These are phyloP conservation scores for Mycena floridula DNA, from an alignment of 768 basidiomycete genomes.

Conservation along the genomic window DNA sequence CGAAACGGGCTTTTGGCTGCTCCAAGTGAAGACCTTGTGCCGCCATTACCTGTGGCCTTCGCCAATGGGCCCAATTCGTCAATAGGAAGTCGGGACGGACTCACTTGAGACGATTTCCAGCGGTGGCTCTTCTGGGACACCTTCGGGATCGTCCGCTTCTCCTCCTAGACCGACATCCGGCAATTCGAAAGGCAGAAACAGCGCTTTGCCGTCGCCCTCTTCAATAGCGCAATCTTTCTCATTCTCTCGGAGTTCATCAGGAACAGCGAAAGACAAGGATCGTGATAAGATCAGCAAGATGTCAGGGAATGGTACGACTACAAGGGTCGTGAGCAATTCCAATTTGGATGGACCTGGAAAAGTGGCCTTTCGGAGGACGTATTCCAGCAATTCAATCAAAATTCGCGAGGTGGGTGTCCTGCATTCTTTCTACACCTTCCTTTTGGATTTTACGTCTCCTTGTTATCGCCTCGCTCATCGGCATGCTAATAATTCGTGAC, in stretches of 20 bases:
- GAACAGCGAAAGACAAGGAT: not conserved
- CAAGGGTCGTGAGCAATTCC: constrained; percentile 31
- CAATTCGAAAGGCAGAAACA: not conserved
- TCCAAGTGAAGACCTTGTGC: not conserved
- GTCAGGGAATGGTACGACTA: not conserved
- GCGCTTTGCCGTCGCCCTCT: not conserved
- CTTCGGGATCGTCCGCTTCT: not conserved
- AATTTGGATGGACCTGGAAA: constrained; percentile 47
- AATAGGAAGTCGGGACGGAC: constrained; percentile 36
- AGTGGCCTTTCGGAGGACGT: constrained; percentile 85
- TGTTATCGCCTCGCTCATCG: not conserved
- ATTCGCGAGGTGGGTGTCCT: constrained; percentile 76
- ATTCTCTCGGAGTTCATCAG: not conserved
- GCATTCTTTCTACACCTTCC: constrained; percentile 6
- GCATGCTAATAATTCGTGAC: constrained; percentile 2
- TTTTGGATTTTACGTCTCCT: constrained; percentile 2
- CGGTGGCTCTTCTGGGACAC: not conserved
- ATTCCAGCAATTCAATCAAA: constrained; percentile 97
- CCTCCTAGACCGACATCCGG: not conserved
- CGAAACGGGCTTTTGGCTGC: not conserved
- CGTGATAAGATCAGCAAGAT: not conserved
- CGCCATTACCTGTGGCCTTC: not conserved
- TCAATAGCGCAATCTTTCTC: not conserved
- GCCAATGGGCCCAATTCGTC: not conserved
- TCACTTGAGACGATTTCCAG: constrained; percentile 71